phyloP scores from a whole-genome alignment of 2,329 filamentous ascomycete species.

The Claviceps monticola region DNA sequence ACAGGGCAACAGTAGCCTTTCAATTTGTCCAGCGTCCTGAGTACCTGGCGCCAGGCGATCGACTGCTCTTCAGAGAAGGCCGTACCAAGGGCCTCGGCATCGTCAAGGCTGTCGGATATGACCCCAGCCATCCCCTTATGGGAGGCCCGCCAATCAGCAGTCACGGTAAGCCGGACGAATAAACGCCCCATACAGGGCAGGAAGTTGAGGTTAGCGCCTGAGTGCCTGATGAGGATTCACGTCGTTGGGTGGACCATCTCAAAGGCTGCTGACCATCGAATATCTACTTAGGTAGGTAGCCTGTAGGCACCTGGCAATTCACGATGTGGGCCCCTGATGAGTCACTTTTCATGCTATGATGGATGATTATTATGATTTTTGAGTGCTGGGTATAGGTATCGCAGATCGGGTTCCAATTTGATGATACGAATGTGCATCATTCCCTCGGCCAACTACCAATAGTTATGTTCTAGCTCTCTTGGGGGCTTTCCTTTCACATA shows the following conservation, averaged over 20 bases:
- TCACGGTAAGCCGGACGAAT: background rate
- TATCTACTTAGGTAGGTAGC: too few relatives aligned
- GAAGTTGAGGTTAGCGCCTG: slow-evolving; percentile 4
- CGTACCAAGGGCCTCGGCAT: slow-evolving; percentile 92
- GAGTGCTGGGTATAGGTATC: too few relatives aligned
- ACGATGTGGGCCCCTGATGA: too few relatives aligned
- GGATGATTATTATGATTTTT: too few relatives aligned
- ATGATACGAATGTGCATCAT: too few relatives aligned
- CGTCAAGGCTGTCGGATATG: slow-evolving; percentile 82
- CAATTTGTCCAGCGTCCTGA: slow-evolving; percentile 89
- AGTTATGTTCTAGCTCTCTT: too few relatives aligned
- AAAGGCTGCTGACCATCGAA: too few relatives aligned
- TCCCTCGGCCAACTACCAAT: too few relatives aligned
- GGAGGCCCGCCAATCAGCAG: background rate
- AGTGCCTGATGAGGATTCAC: background rate
- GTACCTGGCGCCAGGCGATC: slow-evolving; percentile 77
- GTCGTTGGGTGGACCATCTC: background rate
- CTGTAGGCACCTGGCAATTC: too few relatives aligned
- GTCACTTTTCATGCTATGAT: too few relatives aligned
- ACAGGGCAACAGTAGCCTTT: slow-evolving; percentile 88
- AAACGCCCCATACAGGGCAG: background rate
- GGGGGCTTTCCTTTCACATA: background rate
- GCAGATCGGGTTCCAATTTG: too few relatives aligned
- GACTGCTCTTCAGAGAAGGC: slow-evolving; percentile 85
- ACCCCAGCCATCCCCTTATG: slow-evolving; percentile 40